phyloP scores from a whole-genome alignment of 305 asterid species.

The Coffea humblotiana region DNA sequence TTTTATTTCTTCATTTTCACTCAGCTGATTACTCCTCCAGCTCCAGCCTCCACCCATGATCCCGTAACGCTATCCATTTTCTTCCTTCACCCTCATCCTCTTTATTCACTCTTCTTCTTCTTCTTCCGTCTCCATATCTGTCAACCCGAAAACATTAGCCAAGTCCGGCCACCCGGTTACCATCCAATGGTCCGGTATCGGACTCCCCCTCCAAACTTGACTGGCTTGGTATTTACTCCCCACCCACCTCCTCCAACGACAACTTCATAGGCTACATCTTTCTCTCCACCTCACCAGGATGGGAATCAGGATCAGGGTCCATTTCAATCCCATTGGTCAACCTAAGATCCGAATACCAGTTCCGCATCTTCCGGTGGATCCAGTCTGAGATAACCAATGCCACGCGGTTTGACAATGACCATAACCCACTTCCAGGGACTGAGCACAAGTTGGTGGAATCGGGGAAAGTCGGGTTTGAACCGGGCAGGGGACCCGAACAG shows the following conservation, averaged over 20 bases:
- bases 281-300: slow-evolving; percentile 51
- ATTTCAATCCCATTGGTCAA: slow-evolving; percentile 56
- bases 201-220: slow-evolving; percentile 32
- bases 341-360: slow-evolving; percentile 61
- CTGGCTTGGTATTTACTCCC: slow-evolving; percentile 42
- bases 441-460: slow-evolving; percentile 55
- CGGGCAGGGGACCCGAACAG: slow-evolving; percentile 73
- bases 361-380: slow-evolving; percentile 61
- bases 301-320: slow-evolving; percentile 73
- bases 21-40: background rate
- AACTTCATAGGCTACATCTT: slow-evolving; percentile 66
- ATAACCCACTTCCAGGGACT: slow-evolving; percentile 71
- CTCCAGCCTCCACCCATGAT: background rate
- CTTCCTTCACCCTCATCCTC: background rate
- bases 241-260: slow-evolving; percentile 26
- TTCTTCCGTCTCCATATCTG: slow-evolving; percentile 15
- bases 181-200: slow-evolving; percentile 28
- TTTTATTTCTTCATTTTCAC: background rate
- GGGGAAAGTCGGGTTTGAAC: slow-evolving; percentile 39
- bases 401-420: slow-evolving; percentile 53
- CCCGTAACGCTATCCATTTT: slow-evolving; percentile 1
- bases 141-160: slow-evolving; percentile 12
- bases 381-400: slow-evolving; percentile 50
- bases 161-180: slow-evolving; percentile 26
- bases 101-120: background rate